phyloP scores from a whole-genome alignment of 345 rosid genomes.

The Rhizophora apiculata region DNA sequence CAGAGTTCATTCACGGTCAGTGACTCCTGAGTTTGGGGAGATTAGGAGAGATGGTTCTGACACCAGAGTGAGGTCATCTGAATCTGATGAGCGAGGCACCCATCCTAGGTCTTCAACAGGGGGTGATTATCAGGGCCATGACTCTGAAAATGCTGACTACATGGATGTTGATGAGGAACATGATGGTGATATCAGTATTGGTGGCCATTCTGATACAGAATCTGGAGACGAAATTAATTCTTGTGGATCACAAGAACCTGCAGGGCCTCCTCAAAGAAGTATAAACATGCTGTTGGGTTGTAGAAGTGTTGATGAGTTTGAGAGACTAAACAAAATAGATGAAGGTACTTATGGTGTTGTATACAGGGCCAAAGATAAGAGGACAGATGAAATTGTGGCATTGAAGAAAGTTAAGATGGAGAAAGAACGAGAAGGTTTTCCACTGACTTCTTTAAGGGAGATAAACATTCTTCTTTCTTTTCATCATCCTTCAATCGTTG shows the following conservation, averaged over 20 bases:
- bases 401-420: slow-evolving; percentile 99
- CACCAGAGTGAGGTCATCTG: slow-evolving; percentile 53
- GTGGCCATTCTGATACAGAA: slow-evolving; percentile 42
- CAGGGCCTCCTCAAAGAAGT: slow-evolving; percentile 65
- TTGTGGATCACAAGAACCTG: slow-evolving; percentile 52
- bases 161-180: slow-evolving; percentile 68
- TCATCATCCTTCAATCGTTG: slow-evolving; percentile 91
- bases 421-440: slow-evolving; percentile 99
- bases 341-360: slow-evolving; percentile 99
- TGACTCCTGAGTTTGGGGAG: slow-evolving; percentile 63
- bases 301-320: slow-evolving; percentile 97
- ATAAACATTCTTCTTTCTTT: slow-evolving; percentile 95
- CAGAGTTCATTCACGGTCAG: slow-evolving; percentile 39
- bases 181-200: slow-evolving; percentile 31
- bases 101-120: slow-evolving; percentile 50
- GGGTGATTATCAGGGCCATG: slow-evolving; percentile 48
- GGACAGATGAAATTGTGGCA: slow-evolving; percentile 92
- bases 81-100: slow-evolving; percentile 53
- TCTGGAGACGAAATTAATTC: slow-evolving; percentile 51
- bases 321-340: slow-evolving; percentile 94
- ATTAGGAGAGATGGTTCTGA: slow-evolving; percentile 54
- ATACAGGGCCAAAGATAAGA: slow-evolving; percentile 91
- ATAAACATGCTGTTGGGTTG: slow-evolving; percentile 95
- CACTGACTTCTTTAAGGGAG: slow-evolving; percentile 89
- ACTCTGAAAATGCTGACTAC: slow-evolving; percentile 53